Percentiles rank a stretch among this genome's conserved stretches.
Evolutionary conservation across 352 stramenopile species (phyloP).

Genomic region (Salisapilia sapeloensis): DNA sequence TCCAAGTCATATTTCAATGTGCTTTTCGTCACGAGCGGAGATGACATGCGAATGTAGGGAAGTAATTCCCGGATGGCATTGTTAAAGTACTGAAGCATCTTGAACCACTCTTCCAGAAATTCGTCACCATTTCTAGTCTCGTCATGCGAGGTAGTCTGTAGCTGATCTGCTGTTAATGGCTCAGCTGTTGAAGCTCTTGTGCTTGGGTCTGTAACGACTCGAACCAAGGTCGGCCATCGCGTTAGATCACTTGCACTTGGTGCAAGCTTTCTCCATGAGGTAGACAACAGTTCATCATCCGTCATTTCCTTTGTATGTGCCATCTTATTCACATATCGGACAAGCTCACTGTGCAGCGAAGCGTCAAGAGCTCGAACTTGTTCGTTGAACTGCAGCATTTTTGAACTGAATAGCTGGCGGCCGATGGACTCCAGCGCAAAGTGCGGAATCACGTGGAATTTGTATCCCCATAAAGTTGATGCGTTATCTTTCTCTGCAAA

Average conservation of each 20-base stretch:
- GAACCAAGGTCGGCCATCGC: conserved; percentile 48
- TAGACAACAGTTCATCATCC: conserved; percentile 26
- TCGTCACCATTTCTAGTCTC: no score
- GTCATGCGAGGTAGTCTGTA: no score
- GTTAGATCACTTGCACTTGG: conserved; percentile 36
- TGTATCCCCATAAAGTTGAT: conserved; percentile 30
- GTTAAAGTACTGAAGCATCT: conserved; percentile 64
- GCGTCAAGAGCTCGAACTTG: no score
- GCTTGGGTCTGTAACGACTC: conserved; percentile 20
- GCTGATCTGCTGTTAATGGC: background rate
- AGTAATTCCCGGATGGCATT: conserved; percentile 32
- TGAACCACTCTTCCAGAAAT: conserved; percentile 38
- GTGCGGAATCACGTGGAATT: conserved; percentile 57
- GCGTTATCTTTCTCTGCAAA: background rate
- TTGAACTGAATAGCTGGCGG: conserved; percentile 26
- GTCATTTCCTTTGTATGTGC: conserved; percentile 24
- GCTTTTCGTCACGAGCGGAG: no score
- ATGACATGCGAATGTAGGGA: conserved; percentile 22
- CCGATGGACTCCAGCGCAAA: conserved; percentile 32
- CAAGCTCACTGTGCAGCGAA: no score
- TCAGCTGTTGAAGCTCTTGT: no score
- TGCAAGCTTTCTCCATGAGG: conserved; percentile 38
- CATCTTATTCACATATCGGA: conserved; percentile 64
- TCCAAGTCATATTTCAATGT: no score
- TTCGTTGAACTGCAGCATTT: conserved; percentile 35